These are phyloP conservation scores for Xylariomycetidae sp. DNA, from an alignment of 2,329 filamentous ascomycete species.

Conservation along the genomic window DNA sequence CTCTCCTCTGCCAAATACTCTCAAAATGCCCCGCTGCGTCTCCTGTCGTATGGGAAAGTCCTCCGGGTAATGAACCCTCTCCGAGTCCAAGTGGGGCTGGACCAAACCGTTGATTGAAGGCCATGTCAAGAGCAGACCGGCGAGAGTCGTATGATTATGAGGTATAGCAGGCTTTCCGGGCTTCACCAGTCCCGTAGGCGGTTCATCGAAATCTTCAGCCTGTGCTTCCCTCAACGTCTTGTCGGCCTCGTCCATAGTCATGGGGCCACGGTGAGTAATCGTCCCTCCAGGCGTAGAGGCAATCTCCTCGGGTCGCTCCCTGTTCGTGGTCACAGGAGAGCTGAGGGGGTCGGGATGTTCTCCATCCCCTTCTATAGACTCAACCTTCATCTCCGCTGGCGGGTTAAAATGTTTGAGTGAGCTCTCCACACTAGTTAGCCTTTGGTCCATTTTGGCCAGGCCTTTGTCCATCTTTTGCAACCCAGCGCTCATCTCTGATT, in stretches of 20 bases:
- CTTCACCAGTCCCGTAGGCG: constrained; percentile 47
- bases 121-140: constrained; percentile 74
- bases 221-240: constrained; percentile 30
- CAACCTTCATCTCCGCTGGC: constrained; percentile 26
- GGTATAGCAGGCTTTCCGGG: constrained; percentile 68
- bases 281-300: constrained; percentile 26
- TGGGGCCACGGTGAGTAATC: constrained; percentile 16
- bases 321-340: constrained; percentile 14
- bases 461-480: too few species aligned
- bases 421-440: constrained; percentile 36
- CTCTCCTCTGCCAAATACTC: constrained; percentile 75
- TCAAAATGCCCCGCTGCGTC: constrained; percentile 66
- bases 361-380: constrained; percentile 29
- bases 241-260: constrained; percentile 26
- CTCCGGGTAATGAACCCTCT: constrained; percentile 52
- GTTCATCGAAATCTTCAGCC: constrained; percentile 45
- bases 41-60: constrained; percentile 76
- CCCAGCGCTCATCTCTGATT: constrained; percentile 32
- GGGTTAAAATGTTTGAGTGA: constrained; percentile 18
- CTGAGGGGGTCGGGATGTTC: constrained; percentile 20
- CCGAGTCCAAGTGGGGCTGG: constrained; percentile 39
- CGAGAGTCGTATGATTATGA: constrained; percentile 84
- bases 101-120: constrained; percentile 64
- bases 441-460: constrained; percentile 29
- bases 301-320: constrained; percentile 16